Conservation (phyloP, 495 filamentous ascomycete genomes). For the Daldinia vernicosa region DNA sequence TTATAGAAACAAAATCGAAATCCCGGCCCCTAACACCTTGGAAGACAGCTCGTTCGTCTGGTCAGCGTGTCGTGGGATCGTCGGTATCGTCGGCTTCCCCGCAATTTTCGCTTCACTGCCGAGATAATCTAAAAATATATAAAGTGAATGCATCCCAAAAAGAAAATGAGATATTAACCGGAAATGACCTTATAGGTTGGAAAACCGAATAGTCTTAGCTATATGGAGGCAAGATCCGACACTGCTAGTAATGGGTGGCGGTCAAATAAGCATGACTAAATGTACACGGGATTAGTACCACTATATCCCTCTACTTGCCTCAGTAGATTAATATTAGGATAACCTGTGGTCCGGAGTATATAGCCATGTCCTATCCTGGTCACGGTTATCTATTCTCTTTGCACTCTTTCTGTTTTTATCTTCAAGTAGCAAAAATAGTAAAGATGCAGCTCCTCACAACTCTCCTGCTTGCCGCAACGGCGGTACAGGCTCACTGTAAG, state of each 20-base stretch:
- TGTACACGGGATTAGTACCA: conserved; percentile 27
- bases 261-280: conserved; percentile 21
- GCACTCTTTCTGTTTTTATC: not conserved
- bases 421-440: not conserved
- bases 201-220: conserved; percentile 14
- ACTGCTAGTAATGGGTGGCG: conserved; percentile 2
- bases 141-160: conserved; percentile 12
- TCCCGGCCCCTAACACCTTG: too few species aligned
- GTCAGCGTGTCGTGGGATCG: not conserved
- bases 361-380: conserved; percentile 1
- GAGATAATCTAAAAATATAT: conserved; percentile 23
- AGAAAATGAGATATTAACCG: conserved; percentile 34
- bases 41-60: not conserved
- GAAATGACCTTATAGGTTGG: conserved; percentile 31
- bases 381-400: not conserved
- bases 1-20: too few species aligned
- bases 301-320: conserved; percentile 6
- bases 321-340: not conserved
- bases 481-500: conserved; percentile 50
- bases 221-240: conserved; percentile 2
- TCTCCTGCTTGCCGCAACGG: conserved; percentile 43
- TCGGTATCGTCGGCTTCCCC: conserved; percentile 16
- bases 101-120: conserved; percentile 32
- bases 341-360: conserved; percentile 3
- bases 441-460: conserved; percentile 44